phyloP scores from a whole-genome alignment of 768 basidiomycete species.

The Mycena indigotica region DNA sequence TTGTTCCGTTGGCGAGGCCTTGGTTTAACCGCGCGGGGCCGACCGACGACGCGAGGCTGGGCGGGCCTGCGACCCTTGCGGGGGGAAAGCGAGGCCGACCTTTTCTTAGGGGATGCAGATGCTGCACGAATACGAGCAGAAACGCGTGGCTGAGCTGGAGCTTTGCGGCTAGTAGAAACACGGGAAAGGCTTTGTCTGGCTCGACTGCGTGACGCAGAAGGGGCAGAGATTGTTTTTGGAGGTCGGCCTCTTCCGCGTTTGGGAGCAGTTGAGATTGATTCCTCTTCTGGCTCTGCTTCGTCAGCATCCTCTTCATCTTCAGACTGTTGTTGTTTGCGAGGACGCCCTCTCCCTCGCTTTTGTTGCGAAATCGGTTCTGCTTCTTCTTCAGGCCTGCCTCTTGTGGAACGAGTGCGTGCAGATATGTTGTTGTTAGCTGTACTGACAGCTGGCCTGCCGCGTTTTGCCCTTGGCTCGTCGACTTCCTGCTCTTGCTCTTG shows the following conservation, averaged over 20 bases:
- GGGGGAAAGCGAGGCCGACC: background rate
- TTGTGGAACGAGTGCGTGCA: too few relatives aligned
- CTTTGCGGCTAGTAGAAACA: too few relatives aligned
- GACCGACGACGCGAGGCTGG: background rate
- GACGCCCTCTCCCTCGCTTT: background rate
- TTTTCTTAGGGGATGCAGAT: background rate
- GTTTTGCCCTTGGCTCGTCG: conserved; percentile 1
- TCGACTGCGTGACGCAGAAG: background rate
- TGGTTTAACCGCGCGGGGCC: background rate
- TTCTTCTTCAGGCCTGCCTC: background rate
- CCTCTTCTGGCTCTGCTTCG: background rate
- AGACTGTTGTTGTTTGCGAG: background rate
- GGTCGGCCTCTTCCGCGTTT: background rate
- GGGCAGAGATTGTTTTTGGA: background rate
- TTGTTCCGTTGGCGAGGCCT: too few relatives aligned
- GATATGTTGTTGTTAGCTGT: too few relatives aligned
- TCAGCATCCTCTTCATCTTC: background rate
- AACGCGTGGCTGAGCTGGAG: background rate
- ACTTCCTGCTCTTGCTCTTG: background rate
- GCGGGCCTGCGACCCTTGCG: background rate
- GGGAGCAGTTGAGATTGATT: background rate
- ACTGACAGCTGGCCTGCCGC: conserved; percentile 9
- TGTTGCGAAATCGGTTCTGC: background rate
- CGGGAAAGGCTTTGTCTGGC: too few relatives aligned
- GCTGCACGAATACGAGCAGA: background rate